phyloP scores from a whole-genome alignment of 1,139 yeast genomes.

The Tardiomyces blankii region DNA sequence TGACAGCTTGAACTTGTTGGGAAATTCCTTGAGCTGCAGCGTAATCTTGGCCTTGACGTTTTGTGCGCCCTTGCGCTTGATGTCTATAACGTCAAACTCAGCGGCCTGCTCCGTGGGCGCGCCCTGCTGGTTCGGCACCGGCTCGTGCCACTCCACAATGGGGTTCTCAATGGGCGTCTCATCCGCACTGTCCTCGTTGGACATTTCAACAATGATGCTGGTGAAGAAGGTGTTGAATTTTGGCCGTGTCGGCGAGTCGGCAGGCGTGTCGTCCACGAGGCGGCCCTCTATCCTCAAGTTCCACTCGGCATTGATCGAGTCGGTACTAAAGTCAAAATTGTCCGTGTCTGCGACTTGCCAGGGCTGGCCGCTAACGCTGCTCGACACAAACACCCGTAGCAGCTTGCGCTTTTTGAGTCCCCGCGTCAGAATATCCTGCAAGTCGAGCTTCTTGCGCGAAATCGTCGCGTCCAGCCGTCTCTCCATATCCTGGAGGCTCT shows the following conservation, averaged over 20 bases:
- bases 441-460: conserved; percentile 72
- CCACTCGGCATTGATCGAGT: conserved; percentile 43
- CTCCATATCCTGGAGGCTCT: conserved; percentile 67
- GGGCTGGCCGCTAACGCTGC: conserved; percentile 76
- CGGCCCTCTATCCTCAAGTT: conserved; percentile 84
- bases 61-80: conserved; percentile 63
- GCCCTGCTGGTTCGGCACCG: conserved; percentile 4
- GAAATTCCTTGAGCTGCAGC: conserved; percentile 63
- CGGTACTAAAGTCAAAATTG: conserved; percentile 18
- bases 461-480: conserved; percentile 67
- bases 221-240: conserved; percentile 76
- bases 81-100: conserved; percentile 81
- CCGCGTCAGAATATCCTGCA: conserved; percentile 53
- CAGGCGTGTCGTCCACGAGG: conserved; percentile 37
- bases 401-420: conserved; percentile 35
- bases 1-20: conserved; percentile 53
- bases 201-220: conserved; percentile 71
- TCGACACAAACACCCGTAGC: conserved; percentile 75
- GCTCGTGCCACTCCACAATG: conserved; percentile 62
- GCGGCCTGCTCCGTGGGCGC: conserved; percentile 19
- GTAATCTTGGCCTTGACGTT: conserved; percentile 64
- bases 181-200: conserved; percentile 17
- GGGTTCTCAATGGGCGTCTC: conserved; percentile 25
- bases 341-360: conserved; percentile 58
- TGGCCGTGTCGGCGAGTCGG: conserved; percentile 31